Base-by-base conservation (phyloP, 163 green algal genomes). In the Dunaliella salina region DNA sequence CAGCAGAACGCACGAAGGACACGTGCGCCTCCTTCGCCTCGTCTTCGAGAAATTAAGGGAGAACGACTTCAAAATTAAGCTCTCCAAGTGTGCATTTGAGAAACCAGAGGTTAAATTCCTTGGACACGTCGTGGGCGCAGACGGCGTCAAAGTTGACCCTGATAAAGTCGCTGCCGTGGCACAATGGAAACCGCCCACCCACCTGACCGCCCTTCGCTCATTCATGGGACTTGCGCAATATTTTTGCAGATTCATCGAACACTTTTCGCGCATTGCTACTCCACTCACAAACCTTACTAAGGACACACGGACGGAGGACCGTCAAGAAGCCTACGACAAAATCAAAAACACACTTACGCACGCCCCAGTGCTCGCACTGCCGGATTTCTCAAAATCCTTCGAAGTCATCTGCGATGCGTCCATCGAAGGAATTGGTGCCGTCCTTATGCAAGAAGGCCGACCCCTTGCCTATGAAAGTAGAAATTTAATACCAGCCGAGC, bases 301-400 rank as follows among this genome's bases (percentile, higher is more conserved):
- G n/a, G n/a, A n/a, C n/a, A n/a, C n/a, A n/a, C n/a, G 57, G 57
- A 18, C 15, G 15, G 57, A n/a, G 18, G 57, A 84, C 1, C 89
- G 90, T 63, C 35, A 87, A 33, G 18, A 83, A 29, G 85, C 85
- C 69, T 90, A 90, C 83, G 80, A 84, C 29, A 45, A 12, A 0
- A 17, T 92, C 34, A 91, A 92, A 79, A 0, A 59, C 26, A 35
- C 81, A 30, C 85, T 93, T 0, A 87, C 83, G n/a, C 83, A 59
- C 82, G 90, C 91, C 35, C 91, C 90, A 72, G 85, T 93, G 11
- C 81, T 94, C 13, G 40, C 35, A 25, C 46, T 90, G n/a, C 88
- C 91, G 35, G 87, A 93, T 46, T 90, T 80, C 32, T 15, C 80
- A 24, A 72, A 87, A 29, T 78, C 87, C 33, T 69, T 69, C 18